Evolutionary conservation across 495 filamentous ascomycete species (phyloP), one percentile per base, ranked within the genome.

Genomic region (Durotheca rogersii): DNA sequence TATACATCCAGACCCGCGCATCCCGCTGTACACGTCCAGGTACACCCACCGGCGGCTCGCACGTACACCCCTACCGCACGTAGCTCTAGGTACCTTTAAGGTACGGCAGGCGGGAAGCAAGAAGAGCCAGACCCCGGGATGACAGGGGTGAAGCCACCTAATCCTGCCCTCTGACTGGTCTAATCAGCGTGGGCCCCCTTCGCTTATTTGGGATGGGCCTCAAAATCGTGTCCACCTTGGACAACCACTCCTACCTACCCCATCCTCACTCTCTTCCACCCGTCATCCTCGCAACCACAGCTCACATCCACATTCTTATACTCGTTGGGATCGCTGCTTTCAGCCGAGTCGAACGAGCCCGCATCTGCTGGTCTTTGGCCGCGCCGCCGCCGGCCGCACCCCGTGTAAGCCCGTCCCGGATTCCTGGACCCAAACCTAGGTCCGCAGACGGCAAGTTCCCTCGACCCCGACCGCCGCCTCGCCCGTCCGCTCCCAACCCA

Each of bases 311-410:
- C 58, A 47, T 68, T 63, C 45, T 60, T 67, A 56, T 56, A 62
- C 65, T 69, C 66, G 30, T 79, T 78, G 56, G 56, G 67, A 47
- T 76, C 75, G 63, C 60, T 53, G n/a, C 47, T 21, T 31, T 12
- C 21, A 38, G 56, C 12, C 47, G 57, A 53, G 48, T 52, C 56
- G 32, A 65, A 59, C 38, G 53, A 62, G 56, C 54, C 60, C 38
- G 27, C 23, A 18, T 56, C 43, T 16, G 43, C 7, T 15, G n/a
- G 2, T 7, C 31, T 42, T 43, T 30, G 3, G 25, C 7, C 16
- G 10, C 1, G 0, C 44, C 3, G 4, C 1, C 19, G 5, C 9
- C 27, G 40, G 40, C 23, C 51, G 47, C n/a, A 2, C 14, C 12
- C 39, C 2, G 49, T 56, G 45, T 51, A 54, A 7, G 7, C 16